Evolutionary conservation across 2,329 filamentous ascomycete genomes (phyloP).

Genomic region (Sclerotinia borealis): DNA sequence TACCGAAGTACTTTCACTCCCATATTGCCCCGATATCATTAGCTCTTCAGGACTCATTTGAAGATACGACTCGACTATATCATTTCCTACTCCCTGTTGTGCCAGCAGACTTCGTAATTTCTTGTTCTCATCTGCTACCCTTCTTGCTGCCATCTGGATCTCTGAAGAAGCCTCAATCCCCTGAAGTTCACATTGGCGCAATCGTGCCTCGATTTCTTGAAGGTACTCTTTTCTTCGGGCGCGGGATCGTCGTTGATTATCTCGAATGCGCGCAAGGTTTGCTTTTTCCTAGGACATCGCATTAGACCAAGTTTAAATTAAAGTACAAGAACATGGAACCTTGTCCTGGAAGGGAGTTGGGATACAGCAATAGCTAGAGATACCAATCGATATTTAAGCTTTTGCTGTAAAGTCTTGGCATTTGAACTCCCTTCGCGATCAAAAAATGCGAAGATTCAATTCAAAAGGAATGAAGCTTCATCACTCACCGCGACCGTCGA

Average conservation of each 20-base stretch:
- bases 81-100: conserved; percentile 50
- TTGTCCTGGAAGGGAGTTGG: not conserved
- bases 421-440: not conserved
- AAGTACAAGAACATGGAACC: not conserved
- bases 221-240: conserved; percentile 69
- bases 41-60: conserved; percentile 15
- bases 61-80: conserved; percentile 40
- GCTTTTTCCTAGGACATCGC: conserved; percentile 25
- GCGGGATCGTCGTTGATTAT: conserved; percentile 73
- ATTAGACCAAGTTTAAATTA: not conserved
- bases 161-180: conserved; percentile 66
- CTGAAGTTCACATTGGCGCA: conserved; percentile 56
- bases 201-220: conserved; percentile 59
- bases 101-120: conserved; percentile 54
- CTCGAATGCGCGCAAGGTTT: conserved; percentile 55
- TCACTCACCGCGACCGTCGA: conserved; percentile 2
- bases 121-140: conserved; percentile 64
- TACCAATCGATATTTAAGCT: not conserved
- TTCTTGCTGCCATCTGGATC: conserved; percentile 63
- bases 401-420: not conserved
- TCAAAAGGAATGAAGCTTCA: not conserved
- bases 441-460: not conserved
- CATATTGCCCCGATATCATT: conserved; percentile 14
- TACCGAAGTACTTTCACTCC: conserved; percentile 18
- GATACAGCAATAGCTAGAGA: not conserved